Evolutionary conservation across 345 rosid genomes (phyloP), one percentile per base, ranked within the genome.

Genomic region (Salix udensis): DNA sequence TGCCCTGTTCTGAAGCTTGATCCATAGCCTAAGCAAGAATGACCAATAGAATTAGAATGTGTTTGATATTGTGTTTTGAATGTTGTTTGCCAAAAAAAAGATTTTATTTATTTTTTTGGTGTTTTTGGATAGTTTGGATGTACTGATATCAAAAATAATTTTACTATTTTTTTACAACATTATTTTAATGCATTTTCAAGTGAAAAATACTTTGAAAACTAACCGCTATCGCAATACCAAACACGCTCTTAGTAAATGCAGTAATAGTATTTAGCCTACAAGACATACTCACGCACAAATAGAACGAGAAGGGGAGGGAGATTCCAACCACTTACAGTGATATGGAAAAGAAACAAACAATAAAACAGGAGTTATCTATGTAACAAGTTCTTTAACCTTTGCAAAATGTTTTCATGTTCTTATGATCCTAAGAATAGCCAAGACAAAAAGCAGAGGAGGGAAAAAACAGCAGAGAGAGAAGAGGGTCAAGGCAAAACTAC

Each of bases 21-120:
- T 85, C 90, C 97, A 94, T 94, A 69, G 98, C 98, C 98, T 94
- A 80, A 46, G 52, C 92, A 80, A 46, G 52, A 46, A 46, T 14
- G 18, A 46, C 6, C 52, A 46, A 46, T 46, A 13, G 55, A 76
- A 58, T 77, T 36, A 36, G 37, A 36, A 36, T 36, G 37, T 36
- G 37, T 36, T 36, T 36, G 37, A 36, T 5, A 36, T 36, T 36
- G 37, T 5, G 37, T 36, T 36, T 36, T 36, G 37, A 36, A 36
- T 36, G 37, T 1, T 36, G 37, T 36, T 36, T 36, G 37, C 37
- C 37, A 36, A 36, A 36, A 34, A 36, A 36, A 36, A 5, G 37
- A 36, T 36, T 36, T 36, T 36, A 36, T 36, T 5, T 36, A 36
- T 36, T 4, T 36, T 36, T 36, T 36, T 36, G 7, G 37, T 36